Base-by-base conservation (phyloP, 148 eudicot species). In the Gaultheria prostrata region DNA sequence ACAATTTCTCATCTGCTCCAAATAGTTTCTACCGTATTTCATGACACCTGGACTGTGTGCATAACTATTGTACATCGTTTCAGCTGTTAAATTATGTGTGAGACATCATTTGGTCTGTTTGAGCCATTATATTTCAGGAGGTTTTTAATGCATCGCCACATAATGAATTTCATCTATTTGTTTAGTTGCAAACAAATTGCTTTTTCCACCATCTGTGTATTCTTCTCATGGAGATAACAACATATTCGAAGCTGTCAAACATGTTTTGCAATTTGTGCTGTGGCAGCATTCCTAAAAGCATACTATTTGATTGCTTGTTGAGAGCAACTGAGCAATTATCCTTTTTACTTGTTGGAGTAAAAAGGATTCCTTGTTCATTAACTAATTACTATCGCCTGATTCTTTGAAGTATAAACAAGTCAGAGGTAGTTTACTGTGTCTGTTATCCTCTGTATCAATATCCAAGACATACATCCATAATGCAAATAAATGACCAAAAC, bases 31-130 rank as follows among this genome's bases (percentile, higher is more conserved):
- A 39, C 13, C 8, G 13, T 39, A 14, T n/a, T n/a, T 35, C 12
- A 8, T 72, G 70, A 21, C 49, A 43, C 35, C 59, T 77, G 61
- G 6, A 18, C 33, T 50, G 53, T 4, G 61, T 50, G n/a, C 21
- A 54, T 54, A 18, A 21, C 6, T 28, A 26, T 49, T 49, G 15
- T 18, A 20, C 39, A 77, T 77, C 30, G 4, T 54, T 20, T 15
- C 32, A 56, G n/a, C 57, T 54, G 7, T 53, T 78, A 18, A 15
- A n/a, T n/a, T n/a, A n/a, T n/a, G n/a, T n/a, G n/a, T n/a, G n/a
- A n/a, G 82, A 59, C 43, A 79, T 57, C 24, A 6, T 79, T 79
- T 35, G 51, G 12, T 59, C 63, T 5, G 50, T 79, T 79, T n/a
- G 71, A 21, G 65, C 65, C 28, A n/a, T 21, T n/a, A 21, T 39